A percentile compares a stretch with the other conserved stretches of the same genome.
phyloP scores from a whole-genome alignment of 257 asterid genomes.

The Lavandula angustifolia region DNA sequence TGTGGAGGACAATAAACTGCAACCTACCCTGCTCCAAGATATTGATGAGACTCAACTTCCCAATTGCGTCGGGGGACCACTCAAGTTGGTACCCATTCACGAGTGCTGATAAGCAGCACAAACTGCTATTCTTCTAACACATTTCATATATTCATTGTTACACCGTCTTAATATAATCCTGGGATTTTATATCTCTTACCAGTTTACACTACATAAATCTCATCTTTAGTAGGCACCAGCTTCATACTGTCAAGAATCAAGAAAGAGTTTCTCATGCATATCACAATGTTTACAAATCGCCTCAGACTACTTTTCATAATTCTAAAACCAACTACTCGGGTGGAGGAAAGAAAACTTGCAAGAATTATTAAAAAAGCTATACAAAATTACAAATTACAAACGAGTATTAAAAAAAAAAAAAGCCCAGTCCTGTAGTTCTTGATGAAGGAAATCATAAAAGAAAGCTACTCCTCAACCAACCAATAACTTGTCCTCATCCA shows the following conservation, averaged over 20 bases:
- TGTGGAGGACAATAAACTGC: conserved; percentile 62
- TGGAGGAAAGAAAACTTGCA: conserved; percentile 23
- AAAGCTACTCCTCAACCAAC: conserved; percentile 54
- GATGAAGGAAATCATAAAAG: conserved; percentile 14
- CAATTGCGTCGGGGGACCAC: conserved; percentile 60
- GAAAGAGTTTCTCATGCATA: conserved; percentile 1
- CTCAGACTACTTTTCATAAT: background rate
- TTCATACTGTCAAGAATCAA: background rate
- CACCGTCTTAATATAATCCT: background rate
- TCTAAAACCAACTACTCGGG: conserved; percentile 23
- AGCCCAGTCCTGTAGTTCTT: background rate
- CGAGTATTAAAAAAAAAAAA: too few relatives aligned
- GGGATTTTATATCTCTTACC: background rate
- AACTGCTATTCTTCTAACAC: background rate
- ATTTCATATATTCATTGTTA: too few relatives aligned
- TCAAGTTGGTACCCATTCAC: conserved; percentile 67
- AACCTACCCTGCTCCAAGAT: conserved; percentile 55
- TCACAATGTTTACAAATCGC: background rate
- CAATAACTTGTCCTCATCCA: conserved; percentile 79
- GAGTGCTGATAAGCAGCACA: conserved; percentile 48
- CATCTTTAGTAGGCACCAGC: too few relatives aligned
- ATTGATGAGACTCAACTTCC: conserved; percentile 68
- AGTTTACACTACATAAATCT: too few relatives aligned
- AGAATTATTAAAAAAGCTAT: conserved; percentile 34
- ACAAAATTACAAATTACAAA: conserved; percentile 30